Evolutionary conservation across 805 yeast genomes (phyloP), one percentile per base, ranked within the genome.

Genomic region (Metschnikowia reukaufii): DNA sequence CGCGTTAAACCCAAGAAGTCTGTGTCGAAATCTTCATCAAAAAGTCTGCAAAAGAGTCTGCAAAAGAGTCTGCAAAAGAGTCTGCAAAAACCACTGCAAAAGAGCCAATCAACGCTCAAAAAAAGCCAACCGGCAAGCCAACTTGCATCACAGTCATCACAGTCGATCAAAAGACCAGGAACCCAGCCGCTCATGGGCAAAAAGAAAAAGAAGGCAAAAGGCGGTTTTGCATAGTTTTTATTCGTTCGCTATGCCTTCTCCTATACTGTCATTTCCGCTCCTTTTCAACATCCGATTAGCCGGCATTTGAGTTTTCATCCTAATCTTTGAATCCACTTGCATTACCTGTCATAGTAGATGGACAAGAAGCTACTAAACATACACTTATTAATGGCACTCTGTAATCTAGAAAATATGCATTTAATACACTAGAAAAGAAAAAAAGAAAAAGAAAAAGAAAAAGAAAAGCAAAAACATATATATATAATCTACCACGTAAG

Each of bases 191-290:
- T 36, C 19, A 33, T 25, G 29, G 29, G 15, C n/a, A 27, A 33
- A 23, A 70, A 65, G 19, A 46, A 48, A 55, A 76, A 73, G 65
- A 76, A 72, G 58, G 72, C 68, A 52, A 68, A 72, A 47, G 72
- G 80, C 13, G 83, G 83, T 4, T 78, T 79, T 61, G 75, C 36
- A 6, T 44, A 36, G 29, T 17, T 18, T 19, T 25, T 13, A 4
- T 21, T 27, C 8, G 4, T 29, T 38, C 12, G 8, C 15, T 16
- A n/a, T 17, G 16, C 15, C 2, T 38, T 38, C 25, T 21, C 30
- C 6, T n/a, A n/a, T n/a, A n/a, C n/a, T n/a, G n/a, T n/a, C n/a
- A n/a, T n/a, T n/a, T n/a, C n/a, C n/a, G n/a, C n/a, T n/a, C n/a
- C n/a, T n/a, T n/a, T n/a, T n/a, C n/a, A n/a, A n/a, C n/a, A n/a